phyloP scores from a whole-genome alignment of 179 eudicot genomes.

The Corrigiola litoralis region DNA sequence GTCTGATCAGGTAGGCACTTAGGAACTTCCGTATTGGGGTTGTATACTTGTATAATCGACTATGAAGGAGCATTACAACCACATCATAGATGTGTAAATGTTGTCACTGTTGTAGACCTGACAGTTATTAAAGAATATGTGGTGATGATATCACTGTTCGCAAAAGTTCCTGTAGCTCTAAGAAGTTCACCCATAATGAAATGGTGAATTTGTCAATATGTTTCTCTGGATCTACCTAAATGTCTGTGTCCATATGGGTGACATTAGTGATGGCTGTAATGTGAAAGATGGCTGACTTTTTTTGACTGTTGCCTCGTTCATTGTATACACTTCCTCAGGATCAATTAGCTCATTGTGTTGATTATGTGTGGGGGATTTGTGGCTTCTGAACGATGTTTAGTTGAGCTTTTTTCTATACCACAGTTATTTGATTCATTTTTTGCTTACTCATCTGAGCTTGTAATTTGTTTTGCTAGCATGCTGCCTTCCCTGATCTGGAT shows the following conservation, averaged over 20 bases:
- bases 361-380: background rate
- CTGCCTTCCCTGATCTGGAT: conserved; percentile 84
- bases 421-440: conserved; percentile 3
- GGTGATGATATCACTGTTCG: too few relatives aligned
- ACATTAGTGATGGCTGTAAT: background rate
- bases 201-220: background rate
- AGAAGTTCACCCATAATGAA: too few relatives aligned
- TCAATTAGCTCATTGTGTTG: background rate
- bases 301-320: background rate
- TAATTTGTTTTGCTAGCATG: conserved; percentile 57
- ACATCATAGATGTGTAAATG: too few relatives aligned
- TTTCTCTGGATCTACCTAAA: background rate
- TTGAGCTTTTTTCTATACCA: background rate
- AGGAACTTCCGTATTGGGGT: background rate
- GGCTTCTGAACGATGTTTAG: background rate
- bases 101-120: too few relatives aligned
- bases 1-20: too few relatives aligned
- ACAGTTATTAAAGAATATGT: too few relatives aligned
- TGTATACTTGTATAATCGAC: too few relatives aligned
- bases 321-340: background rate
- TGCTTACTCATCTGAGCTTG: conserved; percentile 3
- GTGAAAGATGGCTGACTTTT: background rate
- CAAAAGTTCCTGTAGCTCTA: too few relatives aligned
- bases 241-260: conserved; percentile 1
- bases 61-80: too few relatives aligned